phyloP scores from a whole-genome alignment of 2,329 filamentous ascomycete genomes.

The Fusarium sp. region DNA sequence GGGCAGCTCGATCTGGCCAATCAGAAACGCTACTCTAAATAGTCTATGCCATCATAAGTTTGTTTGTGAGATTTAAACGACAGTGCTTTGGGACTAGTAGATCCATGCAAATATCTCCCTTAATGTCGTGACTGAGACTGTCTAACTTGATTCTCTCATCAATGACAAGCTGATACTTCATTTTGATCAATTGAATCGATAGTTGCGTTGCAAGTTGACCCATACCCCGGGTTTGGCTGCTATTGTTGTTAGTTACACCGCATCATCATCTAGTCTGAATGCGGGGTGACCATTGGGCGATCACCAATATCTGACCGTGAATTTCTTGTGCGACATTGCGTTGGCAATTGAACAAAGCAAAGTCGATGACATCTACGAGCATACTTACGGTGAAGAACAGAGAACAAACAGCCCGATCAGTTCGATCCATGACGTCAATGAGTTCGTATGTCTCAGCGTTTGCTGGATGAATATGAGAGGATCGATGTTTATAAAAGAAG shows the following conservation, averaged over 20 bases:
- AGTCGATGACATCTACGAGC: slow-evolving; percentile 20
- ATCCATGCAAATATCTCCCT: neutral
- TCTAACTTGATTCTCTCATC: neutral
- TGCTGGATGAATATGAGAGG: too few relatives aligned
- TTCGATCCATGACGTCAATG: slow-evolving; percentile 19
- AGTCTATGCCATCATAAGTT: slow-evolving; percentile 4
- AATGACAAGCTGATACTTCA: neutral
- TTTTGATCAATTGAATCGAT: too few relatives aligned
- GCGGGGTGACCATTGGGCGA: neutral
- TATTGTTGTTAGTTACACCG: neutral
- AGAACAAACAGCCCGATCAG: neutral
- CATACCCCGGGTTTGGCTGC: neutral
- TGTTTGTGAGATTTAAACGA: neutral
- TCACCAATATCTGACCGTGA: neutral
- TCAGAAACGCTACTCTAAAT: neutral
- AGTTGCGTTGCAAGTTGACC: too few relatives aligned
- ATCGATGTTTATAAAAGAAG: slow-evolving; percentile 1
- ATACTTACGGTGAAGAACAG: neutral
- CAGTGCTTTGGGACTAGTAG: neutral
- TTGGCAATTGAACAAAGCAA: slow-evolving; percentile 3
- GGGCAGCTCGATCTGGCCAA: neutral
- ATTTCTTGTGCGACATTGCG: neutral
- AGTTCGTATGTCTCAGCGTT: neutral
- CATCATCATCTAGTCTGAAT: neutral
- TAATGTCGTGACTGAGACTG: neutral